These are phyloP conservation scores for Suillus paluster DNA, from an alignment of 768 basidiomycete genomes.

Conservation along the genomic window DNA sequence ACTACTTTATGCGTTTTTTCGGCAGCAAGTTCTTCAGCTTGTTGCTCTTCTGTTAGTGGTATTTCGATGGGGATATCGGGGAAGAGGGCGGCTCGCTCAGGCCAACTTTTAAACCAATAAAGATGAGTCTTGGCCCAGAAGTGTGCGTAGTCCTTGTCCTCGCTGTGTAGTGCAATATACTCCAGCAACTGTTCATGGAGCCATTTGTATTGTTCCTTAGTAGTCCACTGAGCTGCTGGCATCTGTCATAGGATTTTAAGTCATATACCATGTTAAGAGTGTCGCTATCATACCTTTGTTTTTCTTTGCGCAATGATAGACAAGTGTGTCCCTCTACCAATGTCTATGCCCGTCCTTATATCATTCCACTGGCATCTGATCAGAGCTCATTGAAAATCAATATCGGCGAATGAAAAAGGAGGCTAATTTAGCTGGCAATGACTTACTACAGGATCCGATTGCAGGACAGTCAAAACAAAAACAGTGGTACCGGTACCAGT, in stretches of 20 bases:
- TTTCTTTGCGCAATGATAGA: neutral
- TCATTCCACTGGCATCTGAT: neutral
- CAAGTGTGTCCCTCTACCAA: neutral
- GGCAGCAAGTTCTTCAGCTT: neutral
- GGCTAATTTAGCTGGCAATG: neutral
- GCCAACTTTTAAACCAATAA: conserved; percentile 10
- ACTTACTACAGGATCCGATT: neutral
- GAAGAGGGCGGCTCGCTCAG: neutral
- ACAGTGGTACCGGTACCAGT: neutral
- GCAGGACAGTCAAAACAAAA: neutral
- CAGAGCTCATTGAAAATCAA: neutral
- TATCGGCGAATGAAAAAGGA: neutral
- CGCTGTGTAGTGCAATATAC: neutral
- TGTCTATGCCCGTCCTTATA: neutral
- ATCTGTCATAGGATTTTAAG: neutral
- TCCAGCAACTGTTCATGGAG: neutral
- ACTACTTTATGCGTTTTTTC: neutral
- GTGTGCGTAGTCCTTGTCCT: neutral
- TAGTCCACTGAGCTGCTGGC: neutral
- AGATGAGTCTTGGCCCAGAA: neutral
- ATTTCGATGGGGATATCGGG: neutral
- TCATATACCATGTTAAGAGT: neutral
- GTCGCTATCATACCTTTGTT: neutral
- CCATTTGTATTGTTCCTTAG: neutral
- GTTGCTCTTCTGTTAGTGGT: neutral